Conservation (phyloP, 805 yeast species). For the Cephaloascus albidus region DNA sequence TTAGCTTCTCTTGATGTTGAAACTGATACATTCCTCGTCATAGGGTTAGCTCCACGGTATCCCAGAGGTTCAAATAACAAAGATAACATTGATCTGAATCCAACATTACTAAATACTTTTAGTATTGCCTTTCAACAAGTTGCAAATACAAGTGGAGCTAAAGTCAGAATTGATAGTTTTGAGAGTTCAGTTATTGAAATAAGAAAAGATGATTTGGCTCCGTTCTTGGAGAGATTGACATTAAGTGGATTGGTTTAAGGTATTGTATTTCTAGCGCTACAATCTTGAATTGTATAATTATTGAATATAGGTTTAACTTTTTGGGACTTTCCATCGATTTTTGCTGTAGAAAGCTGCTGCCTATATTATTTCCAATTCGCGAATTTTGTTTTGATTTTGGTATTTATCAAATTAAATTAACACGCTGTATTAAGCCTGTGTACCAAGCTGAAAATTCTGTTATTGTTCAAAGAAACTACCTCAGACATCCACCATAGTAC, state of each 20-base stretch:
- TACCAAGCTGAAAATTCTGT: too few species aligned
- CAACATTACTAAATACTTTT: constrained; percentile 64
- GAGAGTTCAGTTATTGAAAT: constrained; percentile 92
- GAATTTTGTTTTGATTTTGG: too few species aligned
- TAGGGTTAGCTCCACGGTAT: constrained; percentile 82
- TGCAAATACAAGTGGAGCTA: constrained; percentile 77
- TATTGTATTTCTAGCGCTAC: too few species aligned
- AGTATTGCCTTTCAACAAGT: constrained; percentile 88
- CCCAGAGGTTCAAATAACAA: constrained; percentile 37
- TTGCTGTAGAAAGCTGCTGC: constrained; percentile 8
- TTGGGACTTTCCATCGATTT: not conserved
- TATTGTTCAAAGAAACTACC: too few species aligned
- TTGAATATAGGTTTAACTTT: constrained; percentile 2
- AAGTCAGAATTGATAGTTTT: constrained; percentile 86
- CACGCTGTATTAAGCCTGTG: too few species aligned
- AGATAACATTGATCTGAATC: constrained; percentile 25
- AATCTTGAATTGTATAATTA: too few species aligned
- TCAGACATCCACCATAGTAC: too few species aligned
- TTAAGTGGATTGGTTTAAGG: constrained; percentile 41
- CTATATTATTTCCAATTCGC: too few species aligned
- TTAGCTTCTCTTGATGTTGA: constrained; percentile 71
- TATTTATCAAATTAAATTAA: too few species aligned
- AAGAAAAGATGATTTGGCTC: constrained; percentile 75
- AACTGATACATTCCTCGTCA: constrained; percentile 73
- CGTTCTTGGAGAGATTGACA: constrained; percentile 79